Conservation (phyloP, 2,329 filamentous ascomycete species). For the Monosporascus sp. region DNA sequence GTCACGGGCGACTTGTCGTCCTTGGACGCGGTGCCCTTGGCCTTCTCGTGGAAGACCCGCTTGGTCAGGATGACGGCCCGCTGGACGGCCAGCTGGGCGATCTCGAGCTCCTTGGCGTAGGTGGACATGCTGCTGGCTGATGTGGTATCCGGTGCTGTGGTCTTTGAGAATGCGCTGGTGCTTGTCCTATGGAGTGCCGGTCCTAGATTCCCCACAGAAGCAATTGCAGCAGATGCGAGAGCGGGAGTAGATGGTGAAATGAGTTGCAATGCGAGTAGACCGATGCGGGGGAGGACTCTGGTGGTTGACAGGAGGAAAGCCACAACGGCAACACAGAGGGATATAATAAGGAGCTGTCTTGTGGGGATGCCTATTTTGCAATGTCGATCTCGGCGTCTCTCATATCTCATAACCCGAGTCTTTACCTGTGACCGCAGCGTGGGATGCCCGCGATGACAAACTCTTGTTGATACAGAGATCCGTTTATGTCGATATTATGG, state of each 20-base stretch:
- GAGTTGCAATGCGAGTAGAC: constrained; percentile 20
- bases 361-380: not conserved
- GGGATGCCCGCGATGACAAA: too few relatives aligned
- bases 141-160: constrained; percentile 1
- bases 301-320: constrained; percentile 17
- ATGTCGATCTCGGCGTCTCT: not conserved
- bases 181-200: too few relatives aligned
- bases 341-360: constrained; percentile 13
- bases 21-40: constrained; percentile 91
- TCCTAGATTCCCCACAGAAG: not conserved
- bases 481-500: too few relatives aligned
- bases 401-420: not conserved
- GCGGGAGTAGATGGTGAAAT: not conserved
- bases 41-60: constrained; percentile 77
- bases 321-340: constrained; percentile 20
- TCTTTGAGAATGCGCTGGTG: not conserved
- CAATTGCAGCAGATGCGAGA: not conserved
- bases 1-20: constrained; percentile 95
- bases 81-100: constrained; percentile 71
- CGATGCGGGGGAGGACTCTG: constrained; percentile 25
- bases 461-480: too few relatives aligned
- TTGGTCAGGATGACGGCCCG: constrained; percentile 69
- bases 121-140: constrained; percentile 25
- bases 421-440: not conserved
- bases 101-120: constrained; percentile 65